These are phyloP conservation scores for Globisporangium mamillatum DNA, from an alignment of 352 stramenopile genomes.

Conservation along the genomic window DNA sequence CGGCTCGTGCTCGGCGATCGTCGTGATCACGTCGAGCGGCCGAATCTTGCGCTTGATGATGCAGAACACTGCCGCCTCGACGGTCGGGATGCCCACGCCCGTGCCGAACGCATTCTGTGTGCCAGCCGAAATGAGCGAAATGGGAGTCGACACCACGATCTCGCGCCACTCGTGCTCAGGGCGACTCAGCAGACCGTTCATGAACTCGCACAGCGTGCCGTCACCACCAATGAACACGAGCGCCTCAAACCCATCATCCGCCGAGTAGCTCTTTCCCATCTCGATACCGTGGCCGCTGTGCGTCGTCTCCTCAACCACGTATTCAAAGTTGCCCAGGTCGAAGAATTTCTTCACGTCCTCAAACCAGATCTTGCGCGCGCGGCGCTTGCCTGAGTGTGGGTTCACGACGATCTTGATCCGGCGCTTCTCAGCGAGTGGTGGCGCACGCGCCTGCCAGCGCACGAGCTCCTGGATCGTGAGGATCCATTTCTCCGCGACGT, in stretches of 20 bases:
- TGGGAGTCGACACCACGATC: slow-evolving; percentile 74
- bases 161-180: slow-evolving; percentile 80
- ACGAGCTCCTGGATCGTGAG: slow-evolving; percentile 75
- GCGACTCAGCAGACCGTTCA: slow-evolving; percentile 71
- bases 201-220: slow-evolving; percentile 78
- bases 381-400: slow-evolving; percentile 70
- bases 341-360: slow-evolving; percentile 78
- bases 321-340: slow-evolving; percentile 73
- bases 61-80: slow-evolving; percentile 69
- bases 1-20: slow-evolving; percentile 47
- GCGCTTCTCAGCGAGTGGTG: slow-evolving; percentile 64
- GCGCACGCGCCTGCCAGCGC: slow-evolving; percentile 73
- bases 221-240: slow-evolving; percentile 79
- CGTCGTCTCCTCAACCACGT: slow-evolving; percentile 71
- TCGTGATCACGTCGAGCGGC: slow-evolving; percentile 74
- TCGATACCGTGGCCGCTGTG: slow-evolving; percentile 70
- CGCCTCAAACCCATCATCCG: slow-evolving; percentile 74
- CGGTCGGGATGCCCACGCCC: slow-evolving; percentile 66
- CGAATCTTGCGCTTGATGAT: slow-evolving; percentile 85
- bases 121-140: slow-evolving; percentile 78
- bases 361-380: slow-evolving; percentile 62
- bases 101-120: slow-evolving; percentile 82
- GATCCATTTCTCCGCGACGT: slow-evolving; percentile 53
- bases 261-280: slow-evolving; percentile 71
- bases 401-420: slow-evolving; percentile 82